Conservation (phyloP, 257 asterid species). For the Solanum paucissectum region DNA sequence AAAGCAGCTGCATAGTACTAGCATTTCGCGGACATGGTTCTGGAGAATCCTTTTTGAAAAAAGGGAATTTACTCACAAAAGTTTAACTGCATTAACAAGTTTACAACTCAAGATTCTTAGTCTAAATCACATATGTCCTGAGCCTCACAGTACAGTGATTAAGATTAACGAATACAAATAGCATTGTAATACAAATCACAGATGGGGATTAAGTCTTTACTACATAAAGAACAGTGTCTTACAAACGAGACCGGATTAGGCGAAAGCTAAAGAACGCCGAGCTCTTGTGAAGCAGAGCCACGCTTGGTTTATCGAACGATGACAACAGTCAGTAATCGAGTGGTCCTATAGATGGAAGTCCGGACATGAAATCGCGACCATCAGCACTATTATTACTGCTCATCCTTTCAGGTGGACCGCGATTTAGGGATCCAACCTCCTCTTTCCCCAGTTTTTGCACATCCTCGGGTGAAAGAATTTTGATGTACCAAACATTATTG, state of each 20-base stretch:
- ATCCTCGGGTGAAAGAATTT: conserved; percentile 94
- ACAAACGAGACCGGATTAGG: not conserved
- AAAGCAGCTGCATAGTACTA: not conserved
- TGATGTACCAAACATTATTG: conserved; percentile 92
- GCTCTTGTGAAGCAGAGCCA: not conserved
- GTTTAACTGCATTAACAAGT: not conserved
- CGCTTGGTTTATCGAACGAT: not conserved
- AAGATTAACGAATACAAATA: not conserved
- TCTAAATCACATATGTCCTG: not conserved
- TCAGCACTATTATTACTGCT: conserved; percentile 21
- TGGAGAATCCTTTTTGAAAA: not conserved
- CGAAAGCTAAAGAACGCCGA: not conserved
- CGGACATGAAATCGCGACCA: conserved; percentile 39
- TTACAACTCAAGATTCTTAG: not conserved
- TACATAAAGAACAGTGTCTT: not conserved
- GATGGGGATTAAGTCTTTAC: not conserved
- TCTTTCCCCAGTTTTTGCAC: conserved; percentile 71
- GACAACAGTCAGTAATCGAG: conserved; percentile 38
- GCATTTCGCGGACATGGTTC: not conserved
- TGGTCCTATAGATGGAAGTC: conserved; percentile 62
- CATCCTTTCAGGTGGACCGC: conserved; percentile 35
- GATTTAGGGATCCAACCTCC: conserved; percentile 48
- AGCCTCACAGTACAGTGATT: not conserved
- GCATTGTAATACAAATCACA: not conserved
- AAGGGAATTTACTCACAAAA: not conserved